Percentiles rank a stretch among this genome's conserved stretches.
Conservation (phyloP, 2,329 filamentous ascomycete species). For the Epichloe glyceriae region DNA sequence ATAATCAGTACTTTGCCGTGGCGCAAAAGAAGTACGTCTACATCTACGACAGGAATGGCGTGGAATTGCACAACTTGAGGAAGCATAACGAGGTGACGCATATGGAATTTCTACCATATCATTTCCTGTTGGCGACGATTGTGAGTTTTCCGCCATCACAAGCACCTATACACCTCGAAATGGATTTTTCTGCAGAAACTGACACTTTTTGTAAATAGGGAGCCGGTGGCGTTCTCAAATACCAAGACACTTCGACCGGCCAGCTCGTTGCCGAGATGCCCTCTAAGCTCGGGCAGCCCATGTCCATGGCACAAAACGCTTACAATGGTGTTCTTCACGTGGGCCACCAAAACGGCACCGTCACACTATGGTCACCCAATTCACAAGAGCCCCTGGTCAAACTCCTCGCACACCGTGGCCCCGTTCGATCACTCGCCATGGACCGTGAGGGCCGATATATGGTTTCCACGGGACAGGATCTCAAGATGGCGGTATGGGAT, state of each 20-base stretch:
- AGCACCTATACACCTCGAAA: background rate
- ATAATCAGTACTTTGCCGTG: slow-evolving; percentile 87
- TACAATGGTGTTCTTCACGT: slow-evolving; percentile 86
- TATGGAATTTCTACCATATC: slow-evolving; percentile 93
- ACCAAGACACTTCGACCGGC: slow-evolving; percentile 90
- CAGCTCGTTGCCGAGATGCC: slow-evolving; percentile 75
- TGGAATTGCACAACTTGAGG: slow-evolving; percentile 82
- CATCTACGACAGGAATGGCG: slow-evolving; percentile 84
- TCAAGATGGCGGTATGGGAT: slow-evolving; percentile 91
- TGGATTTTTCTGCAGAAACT: background rate
- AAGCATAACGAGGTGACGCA: slow-evolving; percentile 85
- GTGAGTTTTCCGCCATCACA: slow-evolving; percentile 32
- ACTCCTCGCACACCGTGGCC: slow-evolving; percentile 76
- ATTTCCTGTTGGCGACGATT: slow-evolving; percentile 82
- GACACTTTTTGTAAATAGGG: slow-evolving; percentile 31
- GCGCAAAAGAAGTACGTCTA: slow-evolving; percentile 95
- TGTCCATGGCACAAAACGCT: slow-evolving; percentile 75
- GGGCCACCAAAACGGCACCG: slow-evolving; percentile 88
- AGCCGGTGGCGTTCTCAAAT: slow-evolving; percentile 74
- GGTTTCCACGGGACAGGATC: slow-evolving; percentile 83
- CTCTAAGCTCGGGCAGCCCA: slow-evolving; percentile 73
- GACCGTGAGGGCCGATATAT: slow-evolving; percentile 90
- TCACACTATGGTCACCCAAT: slow-evolving; percentile 94
- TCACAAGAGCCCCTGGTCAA: slow-evolving; percentile 77
- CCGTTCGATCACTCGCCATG: slow-evolving; percentile 71